phyloP scores from a whole-genome alignment of 2,329 filamentous ascomycete genomes.

The Ascochyta viciae-villosae region DNA sequence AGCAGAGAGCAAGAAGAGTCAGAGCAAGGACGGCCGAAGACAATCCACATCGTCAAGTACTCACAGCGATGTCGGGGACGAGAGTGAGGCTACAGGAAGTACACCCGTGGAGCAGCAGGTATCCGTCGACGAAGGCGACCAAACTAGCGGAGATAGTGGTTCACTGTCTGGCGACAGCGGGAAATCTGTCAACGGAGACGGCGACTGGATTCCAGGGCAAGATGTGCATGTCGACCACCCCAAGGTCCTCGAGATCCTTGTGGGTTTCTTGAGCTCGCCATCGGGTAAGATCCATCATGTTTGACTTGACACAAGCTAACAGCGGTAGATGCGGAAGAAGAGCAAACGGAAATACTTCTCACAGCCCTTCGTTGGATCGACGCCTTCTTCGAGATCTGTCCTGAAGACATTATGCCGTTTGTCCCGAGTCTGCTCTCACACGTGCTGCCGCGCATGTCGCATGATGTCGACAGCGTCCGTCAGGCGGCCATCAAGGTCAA shows the following conservation, averaged over 20 bases:
- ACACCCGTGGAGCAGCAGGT: slow-evolving; percentile 49
- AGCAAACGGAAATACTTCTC: slow-evolving; percentile 74
- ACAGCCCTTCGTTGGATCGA: slow-evolving; percentile 96
- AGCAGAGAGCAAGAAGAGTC: slow-evolving; percentile 77
- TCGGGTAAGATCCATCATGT: slow-evolving; percentile 63
- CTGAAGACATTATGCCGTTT: slow-evolving; percentile 93
- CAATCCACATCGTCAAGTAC: slow-evolving; percentile 69
- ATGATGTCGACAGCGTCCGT: slow-evolving; percentile 86
- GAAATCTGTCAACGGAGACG: slow-evolving; percentile 67
- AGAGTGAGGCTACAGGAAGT: slow-evolving; percentile 66
- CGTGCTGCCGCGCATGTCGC: slow-evolving; percentile 92
- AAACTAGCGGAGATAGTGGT: slow-evolving; percentile 48
- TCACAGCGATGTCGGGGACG: slow-evolving; percentile 40
- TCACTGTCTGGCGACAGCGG: slow-evolving; percentile 47
- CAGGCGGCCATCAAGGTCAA: slow-evolving; percentile 90
- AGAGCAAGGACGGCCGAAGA: slow-evolving; percentile 72
- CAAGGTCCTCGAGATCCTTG: slow-evolving; percentile 89
- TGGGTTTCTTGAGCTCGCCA: slow-evolving; percentile 84
- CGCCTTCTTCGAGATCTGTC: slow-evolving; percentile 94
- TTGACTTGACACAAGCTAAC: slow-evolving; percentile 20
- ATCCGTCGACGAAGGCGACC: slow-evolving; percentile 60
- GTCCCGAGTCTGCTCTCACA: slow-evolving; percentile 91
- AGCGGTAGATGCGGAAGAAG: slow-evolving; percentile 68
- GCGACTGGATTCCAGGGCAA: slow-evolving; percentile 96
- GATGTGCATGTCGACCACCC: slow-evolving; percentile 94